These are phyloP conservation scores for Buxus sempervirens DNA, from an alignment of 164 flowering plant genomes.

Conservation along the genomic window DNA sequence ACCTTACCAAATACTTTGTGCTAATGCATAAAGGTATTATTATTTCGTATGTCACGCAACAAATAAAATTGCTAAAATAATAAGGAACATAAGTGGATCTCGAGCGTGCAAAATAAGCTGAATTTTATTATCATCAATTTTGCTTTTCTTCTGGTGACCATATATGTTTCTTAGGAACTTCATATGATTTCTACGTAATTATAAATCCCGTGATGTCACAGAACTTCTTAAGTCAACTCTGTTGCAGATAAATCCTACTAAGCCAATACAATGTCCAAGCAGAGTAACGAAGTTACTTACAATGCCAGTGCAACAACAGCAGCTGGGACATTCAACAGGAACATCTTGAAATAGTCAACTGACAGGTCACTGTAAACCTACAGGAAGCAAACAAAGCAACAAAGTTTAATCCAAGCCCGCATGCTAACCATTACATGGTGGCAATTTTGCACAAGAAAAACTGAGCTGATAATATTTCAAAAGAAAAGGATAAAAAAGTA, in stretches of 20 bases:
- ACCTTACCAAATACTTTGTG: neutral
- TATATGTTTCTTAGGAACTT: no score
- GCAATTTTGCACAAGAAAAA: no score
- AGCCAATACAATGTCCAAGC: neutral
- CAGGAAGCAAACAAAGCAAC: slow-evolving; percentile 15
- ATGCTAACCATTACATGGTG: neutral
- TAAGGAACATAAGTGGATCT: no score
- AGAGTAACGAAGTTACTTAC: slow-evolving; percentile 45
- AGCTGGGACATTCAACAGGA: slow-evolving; percentile 89
- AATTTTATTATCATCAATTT: no score
- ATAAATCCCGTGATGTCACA: no score
- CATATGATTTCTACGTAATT: no score
- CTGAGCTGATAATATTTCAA: no score
- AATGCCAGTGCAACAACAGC: slow-evolving; percentile 74
- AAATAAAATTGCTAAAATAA: no score
- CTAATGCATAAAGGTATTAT: neutral
- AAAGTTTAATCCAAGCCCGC: slow-evolving; percentile 3
- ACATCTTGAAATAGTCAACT: slow-evolving; percentile 93
- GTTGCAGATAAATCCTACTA: neutral
- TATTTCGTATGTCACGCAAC: no score
- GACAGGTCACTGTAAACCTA: slow-evolving; percentile 93
- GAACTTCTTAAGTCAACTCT: no score
- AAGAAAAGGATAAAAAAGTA: neutral
- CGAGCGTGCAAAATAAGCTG: no score
- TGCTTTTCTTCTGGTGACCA: no score